These are phyloP conservation scores for Colletotrichum camelliae DNA, from an alignment of 2,329 filamentous ascomycete species.

Conservation along the genomic window DNA sequence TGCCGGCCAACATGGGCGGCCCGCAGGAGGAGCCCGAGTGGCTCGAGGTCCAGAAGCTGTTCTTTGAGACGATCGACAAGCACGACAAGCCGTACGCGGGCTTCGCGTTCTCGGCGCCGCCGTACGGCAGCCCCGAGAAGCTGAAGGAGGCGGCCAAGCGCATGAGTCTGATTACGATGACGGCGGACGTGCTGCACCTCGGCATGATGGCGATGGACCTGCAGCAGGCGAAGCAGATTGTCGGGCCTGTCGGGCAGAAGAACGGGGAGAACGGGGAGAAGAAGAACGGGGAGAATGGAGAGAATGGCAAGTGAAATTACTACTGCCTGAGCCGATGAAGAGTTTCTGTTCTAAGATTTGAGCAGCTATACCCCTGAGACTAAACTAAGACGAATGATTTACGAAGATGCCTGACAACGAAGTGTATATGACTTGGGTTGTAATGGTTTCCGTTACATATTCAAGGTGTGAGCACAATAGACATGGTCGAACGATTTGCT, in stretches of 20 bases:
- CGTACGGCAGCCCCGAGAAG: conserved; percentile 27
- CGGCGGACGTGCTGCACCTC: conserved; percentile 30
- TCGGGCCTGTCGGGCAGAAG: background rate
- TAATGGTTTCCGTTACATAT: background rate
- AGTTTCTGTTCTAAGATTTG: background rate
- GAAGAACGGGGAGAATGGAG: conserved; percentile 4
- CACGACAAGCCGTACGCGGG: conserved; percentile 48
- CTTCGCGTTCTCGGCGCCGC: conserved; percentile 32
- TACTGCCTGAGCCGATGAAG: background rate
- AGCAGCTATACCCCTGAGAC: background rate
- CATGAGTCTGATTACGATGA: conserved; percentile 28
- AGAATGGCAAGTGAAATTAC: background rate
- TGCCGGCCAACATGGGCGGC: conserved; percentile 37
- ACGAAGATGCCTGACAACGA: background rate
- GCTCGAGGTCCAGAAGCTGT: conserved; percentile 41
- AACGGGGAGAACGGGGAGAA: background rate
- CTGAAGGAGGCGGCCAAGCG: conserved; percentile 29
- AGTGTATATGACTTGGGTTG: background rate
- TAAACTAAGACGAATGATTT: background rate
- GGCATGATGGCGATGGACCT: conserved; percentile 25
- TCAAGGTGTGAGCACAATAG: background rate
- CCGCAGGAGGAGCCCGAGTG: conserved; percentile 43
- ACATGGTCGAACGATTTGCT: background rate
- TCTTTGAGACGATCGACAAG: conserved; percentile 44
- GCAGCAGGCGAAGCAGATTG: background rate